Percentiles rank a stretch among this genome's conserved stretches.
phyloP scores from a whole-genome alignment of 1,284 basidiomycete species.

The Cutaneotrichosporon curvatum region DNA sequence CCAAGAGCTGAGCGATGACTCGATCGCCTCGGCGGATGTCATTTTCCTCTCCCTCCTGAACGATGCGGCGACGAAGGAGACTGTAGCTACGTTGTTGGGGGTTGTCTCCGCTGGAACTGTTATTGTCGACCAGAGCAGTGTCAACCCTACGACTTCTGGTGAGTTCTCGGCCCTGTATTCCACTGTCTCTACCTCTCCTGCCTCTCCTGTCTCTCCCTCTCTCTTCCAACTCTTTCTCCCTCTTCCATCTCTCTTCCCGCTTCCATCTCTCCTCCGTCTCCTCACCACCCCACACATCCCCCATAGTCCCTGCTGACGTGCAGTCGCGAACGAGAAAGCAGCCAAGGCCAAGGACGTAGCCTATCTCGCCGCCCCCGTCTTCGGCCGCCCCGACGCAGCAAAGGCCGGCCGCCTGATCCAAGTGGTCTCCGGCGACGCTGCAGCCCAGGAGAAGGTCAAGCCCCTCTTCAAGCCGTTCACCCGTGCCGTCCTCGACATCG shows the following conservation, averaged over 20 bases:
- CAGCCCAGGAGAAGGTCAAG: conserved; percentile 17
- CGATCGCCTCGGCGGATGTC: conserved; percentile 18
- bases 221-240: background rate
- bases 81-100: conserved; percentile 17
- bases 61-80: conserved; percentile 26
- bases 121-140: conserved; percentile 30
- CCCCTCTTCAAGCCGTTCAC: conserved; percentile 19
- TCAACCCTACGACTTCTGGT: conserved; percentile 31
- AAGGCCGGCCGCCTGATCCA: conserved; percentile 26
- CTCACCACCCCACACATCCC: background rate
- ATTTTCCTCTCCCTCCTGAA: conserved; percentile 29
- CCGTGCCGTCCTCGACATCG: conserved; percentile 26
- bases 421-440: conserved; percentile 22
- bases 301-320: background rate
- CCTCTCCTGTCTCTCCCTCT: background rate
- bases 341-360: conserved; percentile 16
- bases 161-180: conserved; percentile 5
- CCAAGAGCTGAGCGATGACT: conserved; percentile 17
- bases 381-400: conserved; percentile 31
- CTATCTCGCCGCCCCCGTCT: conserved; percentile 32
- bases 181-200: too few relatives aligned
- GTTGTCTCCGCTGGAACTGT: conserved; percentile 13
- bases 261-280: background rate
- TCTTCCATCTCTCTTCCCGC: background rate
- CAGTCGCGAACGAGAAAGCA: conserved; percentile 25